Evolutionary conservation across 2,329 filamentous ascomycete genomes (phyloP), one percentile per base, ranked within the genome.

Genomic region (Byssochlamys sp.): DNA sequence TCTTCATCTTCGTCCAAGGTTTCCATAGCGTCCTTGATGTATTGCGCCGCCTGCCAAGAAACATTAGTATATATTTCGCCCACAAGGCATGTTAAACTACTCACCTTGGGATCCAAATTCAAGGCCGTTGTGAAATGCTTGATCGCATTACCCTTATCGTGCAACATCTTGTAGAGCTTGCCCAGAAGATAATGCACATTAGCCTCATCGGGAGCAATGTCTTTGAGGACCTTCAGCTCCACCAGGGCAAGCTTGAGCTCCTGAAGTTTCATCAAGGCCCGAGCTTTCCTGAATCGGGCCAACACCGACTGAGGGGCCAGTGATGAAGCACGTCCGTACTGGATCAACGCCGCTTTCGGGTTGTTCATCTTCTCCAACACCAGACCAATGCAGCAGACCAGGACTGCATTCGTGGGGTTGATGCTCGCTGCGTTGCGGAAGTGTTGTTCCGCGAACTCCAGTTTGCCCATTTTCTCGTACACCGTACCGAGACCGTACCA

Each of bases 21-120:
- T 77, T 97, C 92, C 77, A 99, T 96, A 19, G 90, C 91, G 71
- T 96, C 91, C 75, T 97, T 99, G 74, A 99, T 96, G 72, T 91
- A 88, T 61, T 89, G 87, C 63, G 90, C 91, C 66, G 92, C 90
- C 91, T 96, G 63, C 45, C 57, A 26, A 58, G 19, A 60, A 35
- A 33, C 48, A 57, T 66, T 28, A 63, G 62, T 61, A 60, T 52
- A 55, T 62, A 59, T 11, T 25, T 24, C 28, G 9, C 19, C 52
- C 52, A 58, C 25, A 7, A 26, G 45, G 57, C 25, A 26, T 27
- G 52, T 53, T 10, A 7, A 19, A 14, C n/a, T 19, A 71, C 80
- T 70, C 79, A 95, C 92, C 86, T 97, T 97, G 29, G 92, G 94
- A 78, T 99, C 94, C 67, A 99, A 77, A 73, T 96, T 96, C 68